phyloP scores from a whole-genome alignment of 176 grass and related monocot genomes.

The Thinopyrum elongatum region DNA sequence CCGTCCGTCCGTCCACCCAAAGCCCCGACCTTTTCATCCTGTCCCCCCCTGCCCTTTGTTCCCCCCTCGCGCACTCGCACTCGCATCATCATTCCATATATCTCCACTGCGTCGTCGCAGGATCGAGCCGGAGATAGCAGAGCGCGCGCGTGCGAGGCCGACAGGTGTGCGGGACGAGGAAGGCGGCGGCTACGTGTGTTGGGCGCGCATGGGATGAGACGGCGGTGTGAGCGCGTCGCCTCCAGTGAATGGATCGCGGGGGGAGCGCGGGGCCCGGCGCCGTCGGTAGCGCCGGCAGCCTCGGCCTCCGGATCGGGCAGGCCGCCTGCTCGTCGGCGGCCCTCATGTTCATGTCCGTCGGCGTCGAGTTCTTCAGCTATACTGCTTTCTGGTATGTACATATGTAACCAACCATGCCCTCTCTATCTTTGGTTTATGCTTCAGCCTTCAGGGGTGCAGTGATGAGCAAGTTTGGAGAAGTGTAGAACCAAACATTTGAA shows the following conservation, averaged over 20 bases:
- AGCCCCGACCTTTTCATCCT: slow-evolving; percentile 21
- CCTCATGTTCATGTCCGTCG: slow-evolving; percentile 89
- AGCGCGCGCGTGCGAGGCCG: not conserved
- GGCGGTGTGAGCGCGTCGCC: slow-evolving; percentile 19
- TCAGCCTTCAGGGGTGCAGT: not conserved
- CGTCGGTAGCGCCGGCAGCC: slow-evolving; percentile 70
- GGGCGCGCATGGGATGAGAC: slow-evolving; percentile 32
- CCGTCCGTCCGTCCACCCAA: slow-evolving; percentile 40
- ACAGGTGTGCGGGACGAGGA: not conserved
- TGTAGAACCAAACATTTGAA: too few species aligned
- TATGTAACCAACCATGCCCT: too few species aligned
- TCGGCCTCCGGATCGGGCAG: slow-evolving; percentile 78
- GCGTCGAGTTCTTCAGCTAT: slow-evolving; percentile 95
- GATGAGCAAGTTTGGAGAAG: not conserved
- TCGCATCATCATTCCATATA: not conserved
- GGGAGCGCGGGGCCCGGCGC: slow-evolving; percentile 33
- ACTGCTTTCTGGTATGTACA: slow-evolving; percentile 71
- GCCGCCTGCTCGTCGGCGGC: slow-evolving; percentile 80
- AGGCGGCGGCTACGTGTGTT: not conserved
- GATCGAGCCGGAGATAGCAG: not conserved
- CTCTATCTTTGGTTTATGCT: too few species aligned
- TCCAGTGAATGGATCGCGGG: slow-evolving; percentile 29
- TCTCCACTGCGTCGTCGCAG: not conserved
- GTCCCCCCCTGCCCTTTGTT: slow-evolving; percentile 8
- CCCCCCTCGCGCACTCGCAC: not conserved